Percentiles rank a stretch among this genome's conserved stretches.
phyloP scores from a whole-genome alignment of 768 basidiomycete genomes.

The Lactarius trivialis region DNA sequence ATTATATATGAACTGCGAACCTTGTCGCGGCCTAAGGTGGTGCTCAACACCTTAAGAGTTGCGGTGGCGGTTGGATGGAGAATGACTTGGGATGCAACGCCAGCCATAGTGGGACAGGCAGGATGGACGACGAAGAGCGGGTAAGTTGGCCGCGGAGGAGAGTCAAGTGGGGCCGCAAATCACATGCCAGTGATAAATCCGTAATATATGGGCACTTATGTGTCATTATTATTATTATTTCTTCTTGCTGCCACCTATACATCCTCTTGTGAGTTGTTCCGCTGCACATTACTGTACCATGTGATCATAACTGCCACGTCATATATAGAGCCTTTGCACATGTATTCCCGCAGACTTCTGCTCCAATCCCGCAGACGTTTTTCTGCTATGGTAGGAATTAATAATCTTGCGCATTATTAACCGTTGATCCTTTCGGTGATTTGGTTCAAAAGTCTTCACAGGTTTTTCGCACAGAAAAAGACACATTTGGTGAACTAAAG shows the following conservation, averaged over 20 bases:
- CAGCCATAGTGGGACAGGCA: constrained; percentile 28
- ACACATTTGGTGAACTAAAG: constrained; percentile 93
- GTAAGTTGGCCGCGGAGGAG: neutral
- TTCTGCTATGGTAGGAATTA: constrained; percentile 35
- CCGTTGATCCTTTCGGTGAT: neutral
- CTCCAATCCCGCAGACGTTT: constrained; percentile 25
- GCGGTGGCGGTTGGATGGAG: constrained; percentile 80
- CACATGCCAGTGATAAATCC: constrained; percentile 6
- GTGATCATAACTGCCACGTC: constrained; percentile 27
- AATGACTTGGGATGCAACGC: constrained; percentile 65
- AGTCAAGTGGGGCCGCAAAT: constrained; percentile 1
- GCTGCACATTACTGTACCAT: constrained; percentile 26
- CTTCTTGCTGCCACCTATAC: constrained; percentile 24
- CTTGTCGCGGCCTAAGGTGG: constrained; percentile 90
- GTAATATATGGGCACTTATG: neutral
- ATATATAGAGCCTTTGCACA: constrained; percentile 1
- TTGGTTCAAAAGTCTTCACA: constrained; percentile 36
- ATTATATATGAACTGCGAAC: constrained; percentile 33
- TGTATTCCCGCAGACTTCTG: constrained; percentile 2
- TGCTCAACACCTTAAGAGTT: constrained; percentile 66
- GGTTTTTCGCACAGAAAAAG: constrained; percentile 71
- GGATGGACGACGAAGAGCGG: neutral
- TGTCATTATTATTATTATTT: neutral
- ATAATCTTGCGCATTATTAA: neutral
- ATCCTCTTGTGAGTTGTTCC: constrained; percentile 17